Base-by-base conservation (phyloP, 768 basidiomycete genomes). In the Gymnopilus junonius region DNA sequence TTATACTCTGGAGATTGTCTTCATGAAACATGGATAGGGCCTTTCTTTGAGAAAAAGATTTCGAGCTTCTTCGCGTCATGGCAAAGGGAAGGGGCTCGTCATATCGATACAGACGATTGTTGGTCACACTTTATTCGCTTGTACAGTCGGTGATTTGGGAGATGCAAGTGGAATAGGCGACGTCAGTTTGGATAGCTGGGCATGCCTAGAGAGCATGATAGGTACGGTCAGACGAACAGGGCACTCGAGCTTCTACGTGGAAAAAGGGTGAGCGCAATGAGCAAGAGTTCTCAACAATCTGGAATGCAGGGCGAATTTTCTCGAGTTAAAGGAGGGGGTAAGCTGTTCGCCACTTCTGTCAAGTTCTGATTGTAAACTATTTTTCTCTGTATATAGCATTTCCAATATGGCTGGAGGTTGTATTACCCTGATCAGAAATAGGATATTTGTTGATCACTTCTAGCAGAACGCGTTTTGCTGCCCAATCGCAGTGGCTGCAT, bases 201-300 rank as follows among this genome's bases (percentile, higher is more conserved):
- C 84, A 31, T 86, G 85, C 69, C 70, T 94, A 45, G 90, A 94
- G 75, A 87, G 89, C 42, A 93, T 94, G 89, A 80, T 93, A 66
- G 85, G 84, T 40, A 88, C 93, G 25, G 92, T 93, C 48, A 85
- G 83, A 67, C 82, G 91, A 63, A 94, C 92, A 17, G 92, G 93
- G 1, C 93, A 94, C 72, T 92, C 91, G 8, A 92, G 89, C 67
- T 94, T 82, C 74, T 94, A 94, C 73, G 90, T 94, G 8, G 92
- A 94, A 71, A 93, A 93, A 71, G 90, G 91, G 92, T 92, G 87
- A 86, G 84, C 51, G 92, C 92, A 3, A 89, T 91, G 88, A 89
- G 90, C 17, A 92, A 90, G 76, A 88, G 87, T 6, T 82, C 89
- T 39, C 85, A 85, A 67, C 88, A 92, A 67, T 80, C 90, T 77